Conservation (phyloP, 169 alveolate genomes). For the Babesia bovis region DNA sequence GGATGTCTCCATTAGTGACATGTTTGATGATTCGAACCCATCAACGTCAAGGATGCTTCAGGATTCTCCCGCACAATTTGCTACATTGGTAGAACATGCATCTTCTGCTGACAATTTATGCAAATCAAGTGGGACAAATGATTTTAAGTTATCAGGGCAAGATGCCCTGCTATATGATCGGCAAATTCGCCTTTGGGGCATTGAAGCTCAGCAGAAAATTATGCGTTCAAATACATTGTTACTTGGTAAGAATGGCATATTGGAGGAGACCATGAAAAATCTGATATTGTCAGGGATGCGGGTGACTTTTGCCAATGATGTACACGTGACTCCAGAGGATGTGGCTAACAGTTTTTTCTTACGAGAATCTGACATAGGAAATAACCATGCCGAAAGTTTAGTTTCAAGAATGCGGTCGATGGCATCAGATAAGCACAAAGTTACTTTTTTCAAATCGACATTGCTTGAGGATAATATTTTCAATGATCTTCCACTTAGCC, state of each 20-base stretch:
- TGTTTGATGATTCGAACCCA: too few relatives aligned
- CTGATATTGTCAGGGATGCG: conserved; percentile 63
- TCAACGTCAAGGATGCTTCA: too few relatives aligned
- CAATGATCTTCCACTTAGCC: not conserved
- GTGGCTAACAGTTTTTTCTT: conserved; percentile 40
- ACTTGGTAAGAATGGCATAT: conserved; percentile 72
- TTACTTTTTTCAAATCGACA: not conserved
- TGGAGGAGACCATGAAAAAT: conserved; percentile 70
- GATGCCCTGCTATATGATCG: conserved; percentile 71
- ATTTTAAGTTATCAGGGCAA: conserved; percentile 8
- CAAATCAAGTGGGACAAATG: too few relatives aligned
- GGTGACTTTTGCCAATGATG: conserved; percentile 36
- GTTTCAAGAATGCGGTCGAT: conserved; percentile 35
- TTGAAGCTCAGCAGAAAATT: conserved; percentile 73
- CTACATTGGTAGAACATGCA: too few relatives aligned
- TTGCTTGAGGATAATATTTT: not conserved
- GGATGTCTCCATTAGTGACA: too few relatives aligned
- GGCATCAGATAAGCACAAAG: conserved; percentile 6
- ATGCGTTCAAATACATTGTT: conserved; percentile 57
- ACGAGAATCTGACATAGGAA: conserved; percentile 36
- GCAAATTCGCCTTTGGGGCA: conserved; percentile 79
- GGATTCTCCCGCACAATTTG: too few relatives aligned
- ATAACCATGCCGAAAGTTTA: conserved; percentile 34
- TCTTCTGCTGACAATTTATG: too few relatives aligned
- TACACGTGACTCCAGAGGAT: conserved; percentile 34